Conservation (phyloP, 2,329 filamentous ascomycete genomes). For the Fusarium dlaminii region DNA sequence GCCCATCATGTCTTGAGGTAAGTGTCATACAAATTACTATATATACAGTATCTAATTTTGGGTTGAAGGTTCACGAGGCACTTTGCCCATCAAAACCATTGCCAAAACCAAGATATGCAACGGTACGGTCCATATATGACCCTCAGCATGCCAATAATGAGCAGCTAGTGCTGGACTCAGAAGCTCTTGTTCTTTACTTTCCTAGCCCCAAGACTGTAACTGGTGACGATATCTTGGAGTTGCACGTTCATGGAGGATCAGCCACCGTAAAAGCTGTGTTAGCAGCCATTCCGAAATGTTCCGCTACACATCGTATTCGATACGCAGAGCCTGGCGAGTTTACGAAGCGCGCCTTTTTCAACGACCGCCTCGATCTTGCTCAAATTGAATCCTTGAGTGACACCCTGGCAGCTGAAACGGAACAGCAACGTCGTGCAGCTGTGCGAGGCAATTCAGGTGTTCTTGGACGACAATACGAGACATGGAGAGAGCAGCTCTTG, state of each 20-base stretch:
- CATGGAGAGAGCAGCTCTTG: constrained; percentile 80
- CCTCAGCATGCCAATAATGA: constrained; percentile 41
- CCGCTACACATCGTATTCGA: constrained; percentile 61
- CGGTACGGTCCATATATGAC: constrained; percentile 78
- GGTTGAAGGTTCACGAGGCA: constrained; percentile 57
- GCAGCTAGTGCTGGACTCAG: constrained; percentile 75
- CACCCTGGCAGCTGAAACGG: constrained; percentile 76
- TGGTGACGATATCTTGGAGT: constrained; percentile 89
- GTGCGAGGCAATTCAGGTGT: constrained; percentile 78
- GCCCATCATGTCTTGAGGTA: constrained; percentile 76
- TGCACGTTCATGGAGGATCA: constrained; percentile 92
- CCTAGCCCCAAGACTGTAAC: constrained; percentile 84
- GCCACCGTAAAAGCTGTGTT: constrained; percentile 91
- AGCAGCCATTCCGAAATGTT: constrained; percentile 72
- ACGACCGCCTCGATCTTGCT: constrained; percentile 83
- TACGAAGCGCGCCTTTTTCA: constrained; percentile 89
- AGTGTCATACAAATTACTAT: constrained; percentile 16
- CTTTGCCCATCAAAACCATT: constrained; percentile 59
- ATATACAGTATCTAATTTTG: neutral
- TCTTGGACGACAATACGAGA: constrained; percentile 80
- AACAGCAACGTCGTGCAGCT: constrained; percentile 89
- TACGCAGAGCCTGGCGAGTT: constrained; percentile 97
- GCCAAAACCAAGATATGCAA: constrained; percentile 67
- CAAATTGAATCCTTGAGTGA: constrained; percentile 78
- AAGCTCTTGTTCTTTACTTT: constrained; percentile 85